Evolutionary conservation across 805 yeast genomes (phyloP), one percentile per base, ranked within the genome.

Genomic region (Pichia exigua): DNA sequence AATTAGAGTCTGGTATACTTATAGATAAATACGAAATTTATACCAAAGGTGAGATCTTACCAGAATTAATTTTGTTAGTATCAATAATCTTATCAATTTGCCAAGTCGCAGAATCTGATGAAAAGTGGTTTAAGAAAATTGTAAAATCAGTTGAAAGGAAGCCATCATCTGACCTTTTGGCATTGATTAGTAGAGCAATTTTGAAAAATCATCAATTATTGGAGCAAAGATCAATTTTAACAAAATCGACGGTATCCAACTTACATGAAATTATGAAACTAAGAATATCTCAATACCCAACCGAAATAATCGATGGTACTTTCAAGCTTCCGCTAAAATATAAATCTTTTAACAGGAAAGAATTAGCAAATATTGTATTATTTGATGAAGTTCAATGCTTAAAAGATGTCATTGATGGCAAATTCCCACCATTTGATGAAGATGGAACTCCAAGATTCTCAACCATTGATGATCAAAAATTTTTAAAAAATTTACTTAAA

Each of bases 11-110:
- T 15, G 72, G 70, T 11, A 71, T 70, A 18, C 72, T 80, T 0
- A 58, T 78, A 35, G 85, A 82, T 17, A 71, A 82, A 0, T 86
- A 80, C 66, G 94, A 86, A 58, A 74, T 83, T 50, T 85, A 75
- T 59, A 61, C 56, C 2, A 73, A 79, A 43, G 81, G 83, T 12
- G 87, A 81, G 38, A 71, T 83, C 1, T 62, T 76, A 20, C 74
- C 83, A n/a, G 92, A 87, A 63, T 65, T 79, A 41, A 67, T 74
- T 1, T 65, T 84, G 21, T 48, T 85, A 5, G 52, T 83, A 6
- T 85, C 83, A 57, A 70, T 79, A 3, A 57, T 83, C 11, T 69
- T 80, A 1, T 69, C 73, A 2, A 40, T 71, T 13, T 62, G 66
- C 17, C 65, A 51, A 57, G 59, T 63, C 54, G 58, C 63, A 64